Evolutionary conservation across 495 filamentous ascomycete species (phyloP), one percentile per base, ranked within the genome.

Genomic region (Chlorociboria aeruginascens): DNA sequence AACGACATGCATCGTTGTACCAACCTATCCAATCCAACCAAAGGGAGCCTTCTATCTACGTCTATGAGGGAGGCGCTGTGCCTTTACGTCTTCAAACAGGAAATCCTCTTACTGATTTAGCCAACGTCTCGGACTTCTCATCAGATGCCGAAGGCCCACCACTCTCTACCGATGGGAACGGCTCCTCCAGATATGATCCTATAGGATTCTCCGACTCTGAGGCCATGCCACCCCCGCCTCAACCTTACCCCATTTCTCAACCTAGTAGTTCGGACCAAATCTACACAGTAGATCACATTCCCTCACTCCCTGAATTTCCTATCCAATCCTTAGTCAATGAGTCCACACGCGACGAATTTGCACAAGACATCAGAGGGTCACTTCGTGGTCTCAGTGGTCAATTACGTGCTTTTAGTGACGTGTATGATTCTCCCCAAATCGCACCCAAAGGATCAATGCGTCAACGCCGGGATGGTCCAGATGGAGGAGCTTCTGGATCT

Each of bases 1-100:
- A 76, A 55, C 68, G 70, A 10, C 74, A 74, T 50, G 64, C 70
- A 0, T 74, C 72, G 28, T 57, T 74, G 2, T 76, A 73, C 45
- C 63, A 63, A 29, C 53, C 56, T 10, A 16, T 30, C 29, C 6
- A 8, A 0, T 29, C 16, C 25, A 34, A 50, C 33, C 9, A 3
- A 10, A 9, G 64, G 31, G 73, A 77, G 41, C 70, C 71, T 16
- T 69, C 69, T 20, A 72, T 72, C 51, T 75, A 74, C 54, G 61
- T 75, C 16, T 69, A 65, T 4, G 72, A 75, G 47, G 69, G 72
- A 48, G 66, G 64, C 37, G 63, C 14, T 12, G 12, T 40, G 11
- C 30, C 46, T 11, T 11, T 13, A 12, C 28, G 41, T 16, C 40
- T 46, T 10, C 38, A 32, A 13, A 37, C 10, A 16, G 37, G 40